Base-by-base conservation (phyloP, 345 rosid species). In the Hibiscus mutabilis region DNA sequence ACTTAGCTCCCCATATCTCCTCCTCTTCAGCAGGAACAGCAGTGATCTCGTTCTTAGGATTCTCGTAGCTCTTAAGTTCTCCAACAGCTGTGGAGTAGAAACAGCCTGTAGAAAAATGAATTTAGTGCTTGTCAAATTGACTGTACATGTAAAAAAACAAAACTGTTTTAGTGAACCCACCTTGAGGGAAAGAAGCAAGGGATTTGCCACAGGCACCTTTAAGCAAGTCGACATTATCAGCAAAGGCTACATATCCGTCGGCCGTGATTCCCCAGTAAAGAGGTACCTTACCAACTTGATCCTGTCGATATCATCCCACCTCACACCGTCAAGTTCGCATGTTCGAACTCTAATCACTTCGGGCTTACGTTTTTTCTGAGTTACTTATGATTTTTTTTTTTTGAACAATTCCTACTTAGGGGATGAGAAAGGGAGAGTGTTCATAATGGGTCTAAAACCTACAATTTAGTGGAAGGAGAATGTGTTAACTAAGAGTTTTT, bases 231-330 rank as follows among this genome's bases (percentile, higher is more conserved):
- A 86, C 73, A 73, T 94, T 84, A 76, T 94, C 87, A 57, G 96
- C 97, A 66, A 94, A 94, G 22, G 98, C 96, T 1, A 94, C 95
- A 57, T 76, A 79, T 14, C 98, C 95, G 77, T 94, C 98, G 25
- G 98, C 96, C 37, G 98, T 94, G 80, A 94, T 94, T 68, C 98
- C 98, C 98, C 98, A 94, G 49, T 83, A 94, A 1, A 94, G 90
- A 66, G 91, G 91, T 72, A 94, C 96, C 86, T 94, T 94, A 4
- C 97, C 97, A 73, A 66, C 81, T 88, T 86, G 95, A 68, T 94
- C 98, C 98, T 94, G 89, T 46, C 56, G 62, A 60, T 8, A 40
- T 15, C 19, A 56, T 4, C 57, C 60, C 62, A 42, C 42, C 42
- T 7, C 42, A 37, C 10, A 5, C 7, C 2, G 42, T 37, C 42